A percentile compares a stretch with the other conserved stretches of the same genome.
These are phyloP conservation scores for Sporothrix curviconia DNA, from an alignment of 2,329 filamentous ascomycete species.

Conservation along the genomic window DNA sequence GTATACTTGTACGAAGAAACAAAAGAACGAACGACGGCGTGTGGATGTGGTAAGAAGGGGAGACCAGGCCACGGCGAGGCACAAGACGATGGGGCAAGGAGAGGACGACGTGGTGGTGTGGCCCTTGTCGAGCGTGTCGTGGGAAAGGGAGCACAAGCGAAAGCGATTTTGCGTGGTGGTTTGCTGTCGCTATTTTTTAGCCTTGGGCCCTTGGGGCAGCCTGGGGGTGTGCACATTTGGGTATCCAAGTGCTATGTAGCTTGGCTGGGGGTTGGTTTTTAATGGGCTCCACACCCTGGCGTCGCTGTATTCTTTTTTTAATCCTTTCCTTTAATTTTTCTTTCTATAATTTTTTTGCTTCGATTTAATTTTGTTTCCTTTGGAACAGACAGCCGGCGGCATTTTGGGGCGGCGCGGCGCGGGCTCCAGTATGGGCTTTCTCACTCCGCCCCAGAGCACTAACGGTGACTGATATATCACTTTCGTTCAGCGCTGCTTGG, in stretches of 20 bases:
- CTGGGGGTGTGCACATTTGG: no score
- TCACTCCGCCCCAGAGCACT: no score
- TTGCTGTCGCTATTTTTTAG: neutral
- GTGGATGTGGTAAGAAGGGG: constrained; percentile 1
- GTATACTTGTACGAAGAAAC: neutral
- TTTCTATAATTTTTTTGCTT: neutral
- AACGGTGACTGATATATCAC: no score
- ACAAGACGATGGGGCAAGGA: neutral
- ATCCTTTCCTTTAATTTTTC: neutral
- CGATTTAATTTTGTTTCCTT: neutral
- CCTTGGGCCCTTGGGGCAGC: neutral
- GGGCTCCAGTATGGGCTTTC: constrained; percentile 15
- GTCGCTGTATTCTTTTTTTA: no score
- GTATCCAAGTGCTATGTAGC: no score
- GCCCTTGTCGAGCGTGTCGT: constrained; percentile 6
- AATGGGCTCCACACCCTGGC: no score
- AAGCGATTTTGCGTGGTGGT: neutral
- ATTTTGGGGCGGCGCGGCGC: constrained; percentile 6
- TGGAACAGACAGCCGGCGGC: neutral
- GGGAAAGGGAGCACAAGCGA: constrained; percentile 2
- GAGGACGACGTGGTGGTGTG: constrained; percentile 3
- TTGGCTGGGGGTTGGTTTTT: no score
- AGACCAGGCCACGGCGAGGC: neutral
- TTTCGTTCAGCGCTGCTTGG: no score
- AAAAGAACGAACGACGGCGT: neutral